phyloP scores from a whole-genome alignment of 1,284 basidiomycete species.

The Takashimella koratensis region DNA sequence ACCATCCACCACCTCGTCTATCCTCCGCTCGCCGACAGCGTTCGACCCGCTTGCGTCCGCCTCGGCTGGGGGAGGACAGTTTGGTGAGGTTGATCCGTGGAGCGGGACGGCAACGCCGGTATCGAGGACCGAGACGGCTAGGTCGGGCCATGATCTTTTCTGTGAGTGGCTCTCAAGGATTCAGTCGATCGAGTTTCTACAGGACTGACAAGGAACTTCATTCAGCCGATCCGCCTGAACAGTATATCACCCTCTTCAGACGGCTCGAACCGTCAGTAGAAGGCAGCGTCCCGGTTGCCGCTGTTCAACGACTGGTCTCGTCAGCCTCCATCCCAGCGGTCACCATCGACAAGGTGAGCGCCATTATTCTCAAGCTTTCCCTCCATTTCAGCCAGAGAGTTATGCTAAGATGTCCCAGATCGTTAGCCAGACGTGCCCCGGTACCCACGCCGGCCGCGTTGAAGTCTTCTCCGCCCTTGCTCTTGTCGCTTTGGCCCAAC shows the following conservation, averaged over 20 bases:
- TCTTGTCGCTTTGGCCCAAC: slow-evolving; percentile 72
- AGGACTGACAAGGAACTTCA: background rate
- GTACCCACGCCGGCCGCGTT: slow-evolving; percentile 13
- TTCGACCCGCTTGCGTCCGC: background rate
- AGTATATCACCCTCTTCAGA: slow-evolving; percentile 69
- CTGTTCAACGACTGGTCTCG: slow-evolving; percentile 69
- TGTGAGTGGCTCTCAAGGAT: no score
- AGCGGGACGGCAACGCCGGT: slow-evolving; percentile 68
- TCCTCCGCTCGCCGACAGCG: background rate
- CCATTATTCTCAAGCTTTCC: background rate
- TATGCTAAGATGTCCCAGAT: slow-evolving; percentile 23
- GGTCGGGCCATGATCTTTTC: background rate
- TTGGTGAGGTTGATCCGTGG: slow-evolving; percentile 80
- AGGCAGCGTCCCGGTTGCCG: slow-evolving; percentile 73
- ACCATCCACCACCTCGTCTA: background rate
- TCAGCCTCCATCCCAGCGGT: slow-evolving; percentile 73
- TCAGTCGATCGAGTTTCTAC: no score
- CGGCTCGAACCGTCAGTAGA: slow-evolving; percentile 63
- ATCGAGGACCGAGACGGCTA: background rate
- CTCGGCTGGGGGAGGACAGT: slow-evolving; percentile 4
- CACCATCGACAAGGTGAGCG: slow-evolving; percentile 69
- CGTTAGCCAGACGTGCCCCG: background rate
- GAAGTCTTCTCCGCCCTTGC: slow-evolving; percentile 86
- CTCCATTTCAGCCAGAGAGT: slow-evolving; percentile 20
- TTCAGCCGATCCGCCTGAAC: slow-evolving; percentile 66